Evolutionary conservation across 2,329 filamentous ascomycete genomes (phyloP).

Genomic region (Aspergillus ustus): DNA sequence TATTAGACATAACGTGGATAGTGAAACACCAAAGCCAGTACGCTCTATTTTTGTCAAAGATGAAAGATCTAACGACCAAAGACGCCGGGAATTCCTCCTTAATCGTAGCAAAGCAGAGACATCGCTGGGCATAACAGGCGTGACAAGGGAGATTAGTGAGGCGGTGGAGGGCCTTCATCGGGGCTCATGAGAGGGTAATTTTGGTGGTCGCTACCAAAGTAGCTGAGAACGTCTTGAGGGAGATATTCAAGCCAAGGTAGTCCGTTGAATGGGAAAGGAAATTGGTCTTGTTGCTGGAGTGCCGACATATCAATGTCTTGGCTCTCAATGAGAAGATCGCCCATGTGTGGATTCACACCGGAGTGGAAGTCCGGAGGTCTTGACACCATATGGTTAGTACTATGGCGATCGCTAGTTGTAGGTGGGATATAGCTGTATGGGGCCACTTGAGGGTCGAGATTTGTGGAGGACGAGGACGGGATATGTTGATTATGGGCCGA

Average conservation of each 20-base stretch:
- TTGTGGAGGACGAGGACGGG: slow-evolving; percentile 23
- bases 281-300: slow-evolving; percentile 50
- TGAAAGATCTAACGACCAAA: slow-evolving; percentile 13
- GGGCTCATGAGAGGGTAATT: slow-evolving; percentile 38
- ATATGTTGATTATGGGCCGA: slow-evolving; percentile 29
- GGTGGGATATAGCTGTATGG: slow-evolving; percentile 31
- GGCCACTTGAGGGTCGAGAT: slow-evolving; percentile 26
- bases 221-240: slow-evolving; percentile 66
- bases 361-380: slow-evolving; percentile 26
- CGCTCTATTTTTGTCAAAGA: slow-evolving; percentile 19
- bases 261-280: slow-evolving; percentile 51
- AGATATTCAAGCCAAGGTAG: slow-evolving; percentile 78
- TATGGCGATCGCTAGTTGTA: slow-evolving; percentile 23
- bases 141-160: slow-evolving; percentile 25
- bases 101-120: slow-evolving; percentile 17
- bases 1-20: not conserved
- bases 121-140: slow-evolving; percentile 18
- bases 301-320: slow-evolving; percentile 77
- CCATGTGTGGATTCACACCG: slow-evolving; percentile 24
- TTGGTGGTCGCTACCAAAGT: slow-evolving; percentile 50
- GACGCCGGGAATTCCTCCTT: slow-evolving; percentile 16
- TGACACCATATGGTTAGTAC: slow-evolving; percentile 23
- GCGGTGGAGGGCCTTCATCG: slow-evolving; percentile 30
- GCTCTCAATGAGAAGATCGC: slow-evolving; percentile 70
- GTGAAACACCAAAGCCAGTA: slow-evolving; percentile 1